Percentiles rank a stretch among this genome's conserved stretches.
These are phyloP conservation scores for Arachis hypogaea DNA, from an alignment of 306 rosid genomes.

Conservation along the genomic window DNA sequence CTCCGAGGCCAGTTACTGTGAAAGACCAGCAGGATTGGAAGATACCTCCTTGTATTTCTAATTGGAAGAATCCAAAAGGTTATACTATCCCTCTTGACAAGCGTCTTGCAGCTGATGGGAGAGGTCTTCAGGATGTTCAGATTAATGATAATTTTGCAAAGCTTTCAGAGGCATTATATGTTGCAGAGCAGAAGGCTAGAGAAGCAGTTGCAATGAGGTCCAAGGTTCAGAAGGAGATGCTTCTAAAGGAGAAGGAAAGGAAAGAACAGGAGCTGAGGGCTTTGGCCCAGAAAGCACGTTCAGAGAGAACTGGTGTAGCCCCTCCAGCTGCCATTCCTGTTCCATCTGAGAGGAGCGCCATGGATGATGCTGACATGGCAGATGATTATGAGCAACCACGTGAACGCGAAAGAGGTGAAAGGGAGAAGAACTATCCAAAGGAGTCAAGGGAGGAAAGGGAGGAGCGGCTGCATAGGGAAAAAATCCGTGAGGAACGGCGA, in stretches of 20 bases:
- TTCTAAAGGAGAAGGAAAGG: conserved; percentile 82
- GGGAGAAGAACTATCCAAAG: conserved; percentile 59
- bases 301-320: conserved; percentile 76
- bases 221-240: conserved; percentile 89
- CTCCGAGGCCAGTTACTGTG: conserved; percentile 87
- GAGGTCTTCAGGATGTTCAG: conserved; percentile 91
- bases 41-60: conserved; percentile 89
- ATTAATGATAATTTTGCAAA: conserved; percentile 85
- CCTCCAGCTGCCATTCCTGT: conserved; percentile 54
- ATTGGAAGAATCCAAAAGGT: conserved; percentile 97
- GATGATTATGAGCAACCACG: conserved; percentile 61
- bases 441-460: conserved; percentile 79
- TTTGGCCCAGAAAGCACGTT: conserved; percentile 83
- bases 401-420: conserved; percentile 53
- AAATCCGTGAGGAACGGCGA: conserved; percentile 84
- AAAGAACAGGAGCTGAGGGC: conserved; percentile 81
- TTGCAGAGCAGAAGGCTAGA: conserved; percentile 92
- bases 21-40: conserved; percentile 97
- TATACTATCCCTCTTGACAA: conserved; percentile 89
- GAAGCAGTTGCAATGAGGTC: conserved; percentile 91
- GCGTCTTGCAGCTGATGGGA: conserved; percentile 87
- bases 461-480: conserved; percentile 68
- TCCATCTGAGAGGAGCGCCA: conserved; percentile 51
- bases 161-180: conserved; percentile 83
- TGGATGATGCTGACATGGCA: conserved; percentile 55